Base-by-base conservation (phyloP, 2,329 filamentous ascomycete species). In the Tympanopsis confertula region DNA sequence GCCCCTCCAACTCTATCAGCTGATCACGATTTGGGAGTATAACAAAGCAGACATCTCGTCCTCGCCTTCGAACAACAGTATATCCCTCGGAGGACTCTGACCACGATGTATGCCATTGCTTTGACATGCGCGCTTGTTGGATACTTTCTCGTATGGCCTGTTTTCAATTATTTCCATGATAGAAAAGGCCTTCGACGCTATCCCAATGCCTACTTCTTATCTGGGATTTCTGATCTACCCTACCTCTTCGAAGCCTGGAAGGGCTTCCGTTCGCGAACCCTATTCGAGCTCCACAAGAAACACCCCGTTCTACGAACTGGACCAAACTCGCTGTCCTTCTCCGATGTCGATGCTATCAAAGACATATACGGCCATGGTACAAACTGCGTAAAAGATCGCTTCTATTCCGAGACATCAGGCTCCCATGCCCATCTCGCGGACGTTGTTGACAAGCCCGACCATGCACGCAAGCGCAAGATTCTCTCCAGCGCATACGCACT, bases 361-460 rank as follows among this genome's bases (percentile, higher is more conserved):
- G 63, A 67, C 24, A 68, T 69, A 35, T 69, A 69, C 41, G 65
- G 65, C 19, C 67, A 72, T 42, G 63, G 62, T 35, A 65, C 69
- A 2, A 59, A 59, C 19, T 71, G 66, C 44, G 57, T 53, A 26
- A 73, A 74, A 45, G 69, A 69, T 15, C 52, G 52, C 2, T 62
- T 61, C 14, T 72, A 72, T 40, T 42, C 55, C 7, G 47, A 62
- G 17, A 55, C 60, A 0, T 54, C 66, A 1, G 67, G 68, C 3
- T 59, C 61, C 0, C 68, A 73, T 47, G 65, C 53, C 43, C 64
- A 72, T 40, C 59, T 74, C 3, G 66, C 66, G 19, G 68, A 73
- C 46, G 66, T 69, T 3, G 47, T 67, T 5, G 65, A 73, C 46
- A 68, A 67, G 51, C 47, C 54, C 7, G 67, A 73, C 5, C 70